phyloP scores from a whole-genome alignment of 1,139 yeast species.

The Zygosaccharomyces sapae region DNA sequence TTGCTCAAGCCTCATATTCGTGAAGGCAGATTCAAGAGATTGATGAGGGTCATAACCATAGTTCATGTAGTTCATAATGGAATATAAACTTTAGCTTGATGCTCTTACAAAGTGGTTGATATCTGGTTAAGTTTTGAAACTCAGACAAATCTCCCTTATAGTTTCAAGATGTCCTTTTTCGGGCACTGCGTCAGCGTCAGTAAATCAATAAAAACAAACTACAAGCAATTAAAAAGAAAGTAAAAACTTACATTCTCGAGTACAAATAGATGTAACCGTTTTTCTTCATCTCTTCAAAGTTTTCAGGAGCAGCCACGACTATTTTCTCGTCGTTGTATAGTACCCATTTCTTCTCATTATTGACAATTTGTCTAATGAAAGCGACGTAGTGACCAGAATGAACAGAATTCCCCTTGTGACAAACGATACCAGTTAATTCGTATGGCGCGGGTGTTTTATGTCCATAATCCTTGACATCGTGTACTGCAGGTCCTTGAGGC shows the following conservation, averaged over 20 bases:
- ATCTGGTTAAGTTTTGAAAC: constrained; percentile 2
- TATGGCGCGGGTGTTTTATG: constrained; percentile 42
- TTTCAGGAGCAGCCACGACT: constrained; percentile 57
- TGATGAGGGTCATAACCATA: constrained; percentile 16
- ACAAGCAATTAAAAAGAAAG: background rate
- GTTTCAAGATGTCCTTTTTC: background rate
- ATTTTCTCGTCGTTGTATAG: constrained; percentile 93
- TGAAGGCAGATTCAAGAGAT: constrained; percentile 13
- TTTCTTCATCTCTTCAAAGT: constrained; percentile 56
- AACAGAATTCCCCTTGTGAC: constrained; percentile 92
- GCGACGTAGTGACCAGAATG: constrained; percentile 97
- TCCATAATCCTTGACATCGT: constrained; percentile 22
- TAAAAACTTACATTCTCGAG: constrained; percentile 12
- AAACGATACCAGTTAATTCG: constrained; percentile 65
- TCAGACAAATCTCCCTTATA: constrained; percentile 3
- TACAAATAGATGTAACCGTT: constrained; percentile 57
- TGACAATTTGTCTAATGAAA: constrained; percentile 50
- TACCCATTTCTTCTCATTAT: constrained; percentile 59
- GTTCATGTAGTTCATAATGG: constrained; percentile 13
- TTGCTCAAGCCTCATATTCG: constrained; percentile 9
- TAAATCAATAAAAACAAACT: background rate
- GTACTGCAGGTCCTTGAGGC: constrained; percentile 13
- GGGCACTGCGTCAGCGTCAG: background rate
- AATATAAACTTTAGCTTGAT: background rate
- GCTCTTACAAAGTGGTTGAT: background rate